Percentiles rank a stretch among this genome's conserved stretches.
Conservation (phyloP, 2,329 filamentous ascomycete species). For the Aureobasidium sp. region DNA sequence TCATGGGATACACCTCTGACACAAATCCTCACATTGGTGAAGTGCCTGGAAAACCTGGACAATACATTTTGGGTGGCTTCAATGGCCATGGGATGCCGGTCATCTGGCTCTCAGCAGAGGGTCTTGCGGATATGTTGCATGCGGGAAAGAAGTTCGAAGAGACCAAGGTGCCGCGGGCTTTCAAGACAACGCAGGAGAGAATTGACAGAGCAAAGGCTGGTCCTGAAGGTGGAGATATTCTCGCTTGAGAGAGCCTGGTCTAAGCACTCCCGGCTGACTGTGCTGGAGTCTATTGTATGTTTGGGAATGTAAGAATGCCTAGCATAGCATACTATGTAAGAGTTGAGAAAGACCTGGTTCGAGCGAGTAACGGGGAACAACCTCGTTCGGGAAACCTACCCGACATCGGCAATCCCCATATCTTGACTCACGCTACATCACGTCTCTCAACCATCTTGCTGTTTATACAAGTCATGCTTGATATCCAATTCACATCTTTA, state of each 20-base stretch:
- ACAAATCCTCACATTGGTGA: slow-evolving; percentile 37
- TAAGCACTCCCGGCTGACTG: no score
- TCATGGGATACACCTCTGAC: slow-evolving; percentile 23
- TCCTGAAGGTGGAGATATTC: slow-evolving; percentile 20
- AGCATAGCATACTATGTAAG: no score
- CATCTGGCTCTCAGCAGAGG: slow-evolving; percentile 37
- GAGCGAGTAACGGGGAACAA: no score
- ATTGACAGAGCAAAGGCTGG: slow-evolving; percentile 18
- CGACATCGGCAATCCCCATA: not conserved
- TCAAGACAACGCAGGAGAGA: slow-evolving; percentile 20
- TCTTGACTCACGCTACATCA: not conserved
- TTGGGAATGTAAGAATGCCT: no score
- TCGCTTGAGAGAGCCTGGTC: not conserved
- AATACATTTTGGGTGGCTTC: slow-evolving; percentile 45
- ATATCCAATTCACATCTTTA: not conserved
- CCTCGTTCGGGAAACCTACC: not conserved
- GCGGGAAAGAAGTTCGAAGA: slow-evolving; percentile 16
- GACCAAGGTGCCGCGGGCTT: slow-evolving; percentile 17
- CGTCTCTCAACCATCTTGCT: not conserved
- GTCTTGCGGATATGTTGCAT: slow-evolving; percentile 36
- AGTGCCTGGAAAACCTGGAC: slow-evolving; percentile 34
- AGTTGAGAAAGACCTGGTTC: no score
- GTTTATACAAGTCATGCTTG: not conserved
- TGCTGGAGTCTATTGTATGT: no score
- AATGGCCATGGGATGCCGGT: slow-evolving; percentile 48